Evolutionary conservation across 2,329 filamentous ascomycete species (phyloP).

Genomic region (Exophiala sideris): DNA sequence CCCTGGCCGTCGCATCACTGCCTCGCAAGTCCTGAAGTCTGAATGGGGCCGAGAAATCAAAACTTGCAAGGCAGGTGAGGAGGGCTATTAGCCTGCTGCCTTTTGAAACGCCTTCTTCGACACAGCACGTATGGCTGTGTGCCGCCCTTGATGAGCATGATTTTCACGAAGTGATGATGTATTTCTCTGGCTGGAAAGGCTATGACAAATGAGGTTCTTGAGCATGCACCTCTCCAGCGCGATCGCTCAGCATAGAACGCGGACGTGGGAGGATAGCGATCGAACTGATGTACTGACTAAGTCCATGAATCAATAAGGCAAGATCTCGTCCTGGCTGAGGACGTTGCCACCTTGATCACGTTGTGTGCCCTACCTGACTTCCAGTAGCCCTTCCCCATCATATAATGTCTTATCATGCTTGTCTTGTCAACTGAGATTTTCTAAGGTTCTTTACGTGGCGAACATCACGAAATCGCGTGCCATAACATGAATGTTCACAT

Average conservation of each 20-base stretch:
- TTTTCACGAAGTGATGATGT: constrained; percentile 16
- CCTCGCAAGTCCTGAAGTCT: constrained; percentile 93
- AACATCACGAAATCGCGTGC: too few relatives aligned
- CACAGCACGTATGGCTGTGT: not conserved
- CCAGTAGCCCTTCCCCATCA: too few relatives aligned
- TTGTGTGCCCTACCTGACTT: not conserved
- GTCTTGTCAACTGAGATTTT: too few relatives aligned
- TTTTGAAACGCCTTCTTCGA: not conserved
- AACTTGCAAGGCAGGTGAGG: constrained; percentile 92
- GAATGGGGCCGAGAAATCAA: constrained; percentile 99
- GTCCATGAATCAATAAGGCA: too few relatives aligned
- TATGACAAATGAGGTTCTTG: too few relatives aligned
- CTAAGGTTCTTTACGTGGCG: too few relatives aligned
- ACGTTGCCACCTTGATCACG: not conserved
- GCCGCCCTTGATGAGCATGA: constrained; percentile 11
- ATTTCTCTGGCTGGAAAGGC: not conserved
- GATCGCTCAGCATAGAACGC: not conserved
- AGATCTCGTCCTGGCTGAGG: not conserved
- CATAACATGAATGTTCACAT: too few relatives aligned
- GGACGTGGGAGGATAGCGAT: not conserved
- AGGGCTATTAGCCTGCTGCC: constrained; percentile 65
- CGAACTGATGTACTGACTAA: too few relatives aligned
- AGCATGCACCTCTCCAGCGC: too few relatives aligned
- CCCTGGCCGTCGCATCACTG: constrained; percentile 84
- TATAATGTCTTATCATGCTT: too few relatives aligned